phyloP scores from a whole-genome alignment of 306 rosid genomes.

The Corylus heterophylla region DNA sequence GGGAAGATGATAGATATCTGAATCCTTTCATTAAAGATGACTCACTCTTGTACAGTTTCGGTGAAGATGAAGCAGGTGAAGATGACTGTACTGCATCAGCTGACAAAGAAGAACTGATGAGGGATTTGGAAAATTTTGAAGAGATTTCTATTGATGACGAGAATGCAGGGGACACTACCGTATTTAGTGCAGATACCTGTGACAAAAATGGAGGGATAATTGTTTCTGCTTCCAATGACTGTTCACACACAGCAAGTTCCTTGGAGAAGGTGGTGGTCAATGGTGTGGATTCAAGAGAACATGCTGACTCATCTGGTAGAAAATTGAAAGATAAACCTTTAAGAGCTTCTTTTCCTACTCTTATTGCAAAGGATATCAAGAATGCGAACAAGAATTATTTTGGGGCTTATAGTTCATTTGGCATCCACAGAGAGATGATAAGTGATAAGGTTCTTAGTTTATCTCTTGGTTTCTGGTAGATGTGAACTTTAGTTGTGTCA shows the following conservation, averaged over 20 bases:
- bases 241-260: slow-evolving; percentile 38
- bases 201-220: slow-evolving; percentile 23
- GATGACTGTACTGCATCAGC: slow-evolving; percentile 40
- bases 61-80: slow-evolving; percentile 68
- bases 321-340: slow-evolving; percentile 30
- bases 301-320: slow-evolving; percentile 31
- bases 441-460: slow-evolving; percentile 72
- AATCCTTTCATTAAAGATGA: slow-evolving; percentile 76
- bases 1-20: slow-evolving; percentile 72
- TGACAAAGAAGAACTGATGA: slow-evolving; percentile 50
- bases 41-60: slow-evolving; percentile 74
- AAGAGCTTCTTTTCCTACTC: slow-evolving; percentile 43
- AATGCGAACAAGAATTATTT: slow-evolving; percentile 76
- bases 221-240: slow-evolving; percentile 38
- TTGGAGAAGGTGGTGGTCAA: slow-evolving; percentile 32
- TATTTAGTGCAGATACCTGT: slow-evolving; percentile 20
- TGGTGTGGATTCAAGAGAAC: slow-evolving; percentile 36
- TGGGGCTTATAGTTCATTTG: slow-evolving; percentile 87
- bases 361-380: slow-evolving; percentile 56
- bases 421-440: slow-evolving; percentile 94
- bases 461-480: slow-evolving; percentile 18
- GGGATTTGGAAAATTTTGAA: slow-evolving; percentile 42
- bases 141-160: slow-evolving; percentile 34
- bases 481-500: slow-evolving; percentile 4
- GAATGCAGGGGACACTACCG: slow-evolving; percentile 28